These are phyloP conservation scores for Botryobasidium botryosum DNA, from an alignment of 768 basidiomycete species.

Conservation along the genomic window DNA sequence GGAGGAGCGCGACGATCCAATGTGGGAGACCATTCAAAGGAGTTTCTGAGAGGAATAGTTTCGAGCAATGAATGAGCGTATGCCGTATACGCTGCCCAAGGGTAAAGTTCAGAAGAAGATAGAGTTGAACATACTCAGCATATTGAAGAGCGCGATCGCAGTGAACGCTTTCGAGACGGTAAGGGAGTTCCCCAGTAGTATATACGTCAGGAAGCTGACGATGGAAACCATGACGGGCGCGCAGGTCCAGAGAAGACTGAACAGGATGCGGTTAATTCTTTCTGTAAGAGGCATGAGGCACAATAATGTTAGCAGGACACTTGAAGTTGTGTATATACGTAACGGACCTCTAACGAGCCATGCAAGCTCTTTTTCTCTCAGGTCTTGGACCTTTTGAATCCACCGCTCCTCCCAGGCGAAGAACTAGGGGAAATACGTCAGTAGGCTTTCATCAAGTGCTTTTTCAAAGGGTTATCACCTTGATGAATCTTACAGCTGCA, in stretches of 20 bases:
- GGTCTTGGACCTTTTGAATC: slow-evolving; percentile 19
- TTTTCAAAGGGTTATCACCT: slow-evolving; percentile 12
- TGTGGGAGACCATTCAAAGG: neutral
- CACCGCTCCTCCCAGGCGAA: slow-evolving; percentile 24
- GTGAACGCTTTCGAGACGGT: slow-evolving; percentile 76
- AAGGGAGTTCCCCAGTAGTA: slow-evolving; percentile 54
- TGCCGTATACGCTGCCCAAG: slow-evolving; percentile 3
- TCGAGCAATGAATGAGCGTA: neutral
- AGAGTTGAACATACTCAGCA: slow-evolving; percentile 30
- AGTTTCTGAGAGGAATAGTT: neutral
- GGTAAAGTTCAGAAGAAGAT: neutral
- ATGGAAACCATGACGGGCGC: slow-evolving; percentile 71
- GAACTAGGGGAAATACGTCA: slow-evolving; percentile 16
- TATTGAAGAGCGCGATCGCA: slow-evolving; percentile 67
- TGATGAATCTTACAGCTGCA: slow-evolving; percentile 14
- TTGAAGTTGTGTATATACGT: neutral
- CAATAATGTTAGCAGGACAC: slow-evolving; percentile 2
- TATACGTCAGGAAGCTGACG: slow-evolving; percentile 58
- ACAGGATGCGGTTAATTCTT: slow-evolving; percentile 54
- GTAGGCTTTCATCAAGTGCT: neutral
- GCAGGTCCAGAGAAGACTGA: slow-evolving; percentile 51
- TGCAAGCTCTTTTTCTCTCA: slow-evolving; percentile 19
- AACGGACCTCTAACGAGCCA: slow-evolving; percentile 16
- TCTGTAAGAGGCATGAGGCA: slow-evolving; percentile 23
- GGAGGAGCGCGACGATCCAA: neutral